Evolutionary conservation across 495 filamentous ascomycete species (phyloP).

Genomic region (Neurospora hispaniola): DNA sequence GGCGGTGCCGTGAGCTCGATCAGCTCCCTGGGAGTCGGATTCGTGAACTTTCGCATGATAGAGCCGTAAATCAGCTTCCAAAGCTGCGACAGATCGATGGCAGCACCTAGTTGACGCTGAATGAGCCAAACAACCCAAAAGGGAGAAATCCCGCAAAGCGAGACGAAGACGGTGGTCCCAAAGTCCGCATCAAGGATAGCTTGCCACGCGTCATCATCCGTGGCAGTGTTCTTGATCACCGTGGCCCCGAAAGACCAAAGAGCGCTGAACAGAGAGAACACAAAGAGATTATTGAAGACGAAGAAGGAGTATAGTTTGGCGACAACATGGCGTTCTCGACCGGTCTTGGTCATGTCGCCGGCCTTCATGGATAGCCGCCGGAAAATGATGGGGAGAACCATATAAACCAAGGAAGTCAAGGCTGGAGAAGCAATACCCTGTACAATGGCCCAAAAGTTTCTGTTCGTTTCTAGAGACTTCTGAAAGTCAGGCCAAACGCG

Average conservation of each 20-base stretch:
- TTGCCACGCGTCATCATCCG: slow-evolving; percentile 45
- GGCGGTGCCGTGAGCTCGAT: slow-evolving; percentile 92
- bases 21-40: slow-evolving; percentile 81
- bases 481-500: slow-evolving; percentile 72
- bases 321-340: slow-evolving; percentile 85
- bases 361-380: slow-evolving; percentile 64
- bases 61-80: slow-evolving; percentile 71
- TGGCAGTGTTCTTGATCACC: slow-evolving; percentile 45
- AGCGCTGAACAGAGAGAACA: slow-evolving; percentile 82
- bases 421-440: slow-evolving; percentile 94
- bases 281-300: slow-evolving; percentile 90
- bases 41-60: slow-evolving; percentile 70
- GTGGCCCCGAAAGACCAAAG: slow-evolving; percentile 60
- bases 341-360: slow-evolving; percentile 84
- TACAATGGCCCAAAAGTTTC: slow-evolving; percentile 67
- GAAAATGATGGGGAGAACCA: slow-evolving; percentile 84
- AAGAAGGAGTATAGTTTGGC: slow-evolving; percentile 92
- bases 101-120: slow-evolving; percentile 84
- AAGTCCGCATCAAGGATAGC: slow-evolving; percentile 54
- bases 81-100: slow-evolving; percentile 79
- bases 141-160: slow-evolving; percentile 66
- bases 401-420: slow-evolving; percentile 77
- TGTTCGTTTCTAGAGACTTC: slow-evolving; percentile 46
- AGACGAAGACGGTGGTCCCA: slow-evolving; percentile 48
- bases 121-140: slow-evolving; percentile 94